Evolutionary conservation across 371 early-diverging fungal genomes (phyloP).

Genomic region (Parasitella parasitica): DNA sequence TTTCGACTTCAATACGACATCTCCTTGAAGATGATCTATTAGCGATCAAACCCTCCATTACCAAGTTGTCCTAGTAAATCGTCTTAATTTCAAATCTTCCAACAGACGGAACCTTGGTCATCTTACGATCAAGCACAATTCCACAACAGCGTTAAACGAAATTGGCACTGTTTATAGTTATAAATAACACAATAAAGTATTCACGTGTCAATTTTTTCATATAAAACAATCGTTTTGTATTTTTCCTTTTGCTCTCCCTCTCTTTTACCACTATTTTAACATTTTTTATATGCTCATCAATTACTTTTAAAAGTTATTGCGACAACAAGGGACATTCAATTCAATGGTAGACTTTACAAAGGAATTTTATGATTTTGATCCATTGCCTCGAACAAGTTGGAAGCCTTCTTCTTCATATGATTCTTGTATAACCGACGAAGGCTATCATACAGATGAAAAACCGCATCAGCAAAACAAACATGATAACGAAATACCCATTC

Average conservation of each 20-base stretch:
- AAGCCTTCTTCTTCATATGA: conserved; percentile 24
- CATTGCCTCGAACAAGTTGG: conserved; percentile 8
- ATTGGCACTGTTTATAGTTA: too few species aligned
- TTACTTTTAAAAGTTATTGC: too few species aligned
- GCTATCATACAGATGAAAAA: conserved; percentile 45
- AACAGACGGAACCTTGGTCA: too few species aligned
- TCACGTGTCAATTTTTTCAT: conserved; percentile 18
- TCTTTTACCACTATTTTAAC: conserved; percentile 6
- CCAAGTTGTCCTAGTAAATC: too few species aligned
- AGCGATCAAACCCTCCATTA: too few species aligned
- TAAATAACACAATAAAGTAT: not conserved
- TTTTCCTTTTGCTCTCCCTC: conserved; percentile 5
- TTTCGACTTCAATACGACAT: too few species aligned
- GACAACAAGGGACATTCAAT: not conserved
- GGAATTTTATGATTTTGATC: conserved; percentile 10
- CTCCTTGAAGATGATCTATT: too few species aligned
- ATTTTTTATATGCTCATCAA: not conserved
- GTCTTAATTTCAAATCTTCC: too few species aligned
- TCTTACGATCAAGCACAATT: too few species aligned
- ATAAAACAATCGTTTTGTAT: not conserved
- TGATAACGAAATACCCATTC: conserved; percentile 34
- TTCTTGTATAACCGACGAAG: conserved; percentile 40
- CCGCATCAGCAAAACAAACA: conserved; percentile 13
- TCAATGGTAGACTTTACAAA: not conserved
- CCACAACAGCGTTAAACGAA: too few species aligned